Percentiles rank a stretch among this genome's conserved stretches.
These are phyloP conservation scores for Aphanomyces euteiches DNA, from an alignment of 352 stramenopile genomes.

Conservation along the genomic window DNA sequence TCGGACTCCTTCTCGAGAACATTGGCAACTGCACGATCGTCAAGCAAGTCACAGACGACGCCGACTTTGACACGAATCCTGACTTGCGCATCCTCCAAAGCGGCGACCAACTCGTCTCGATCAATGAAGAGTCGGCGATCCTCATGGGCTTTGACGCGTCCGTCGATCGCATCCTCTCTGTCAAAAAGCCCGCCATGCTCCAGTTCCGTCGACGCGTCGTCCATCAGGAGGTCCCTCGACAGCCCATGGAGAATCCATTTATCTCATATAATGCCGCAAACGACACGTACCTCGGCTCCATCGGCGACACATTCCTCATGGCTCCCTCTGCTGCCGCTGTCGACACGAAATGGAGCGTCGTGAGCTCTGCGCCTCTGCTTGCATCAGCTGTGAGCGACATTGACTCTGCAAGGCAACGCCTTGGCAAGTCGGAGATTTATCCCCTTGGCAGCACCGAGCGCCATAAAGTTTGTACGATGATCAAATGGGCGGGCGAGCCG, in stretches of 20 bases:
- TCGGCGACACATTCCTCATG: neutral
- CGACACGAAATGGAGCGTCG: neutral
- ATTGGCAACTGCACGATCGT: constrained; percentile 5
- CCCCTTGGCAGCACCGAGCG: neutral
- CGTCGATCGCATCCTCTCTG: neutral
- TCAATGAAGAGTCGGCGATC: constrained; percentile 24
- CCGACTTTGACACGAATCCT: neutral
- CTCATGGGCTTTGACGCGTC: constrained; percentile 22
- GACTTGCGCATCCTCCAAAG: constrained; percentile 2
- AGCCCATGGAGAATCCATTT: neutral
- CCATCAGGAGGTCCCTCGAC: neutral
- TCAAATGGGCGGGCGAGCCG: constrained; percentile 16
- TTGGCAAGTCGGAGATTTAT: constrained; percentile 4
- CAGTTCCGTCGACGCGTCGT: constrained; percentile 8
- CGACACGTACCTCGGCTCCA: neutral
- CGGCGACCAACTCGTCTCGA: constrained; percentile 25
- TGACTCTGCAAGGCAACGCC: neutral
- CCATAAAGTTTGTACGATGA: constrained; percentile 20
- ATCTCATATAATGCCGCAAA: neutral
- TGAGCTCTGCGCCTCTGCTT: neutral
- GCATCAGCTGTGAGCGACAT: neutral
- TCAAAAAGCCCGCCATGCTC: constrained; percentile 19
- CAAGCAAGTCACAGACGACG: constrained; percentile 6
- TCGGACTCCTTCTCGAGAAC: constrained; percentile 17
- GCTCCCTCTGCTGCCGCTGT: neutral